Conservation (phyloP, 805 yeast species). For the Metschnikowia kofuensis region DNA sequence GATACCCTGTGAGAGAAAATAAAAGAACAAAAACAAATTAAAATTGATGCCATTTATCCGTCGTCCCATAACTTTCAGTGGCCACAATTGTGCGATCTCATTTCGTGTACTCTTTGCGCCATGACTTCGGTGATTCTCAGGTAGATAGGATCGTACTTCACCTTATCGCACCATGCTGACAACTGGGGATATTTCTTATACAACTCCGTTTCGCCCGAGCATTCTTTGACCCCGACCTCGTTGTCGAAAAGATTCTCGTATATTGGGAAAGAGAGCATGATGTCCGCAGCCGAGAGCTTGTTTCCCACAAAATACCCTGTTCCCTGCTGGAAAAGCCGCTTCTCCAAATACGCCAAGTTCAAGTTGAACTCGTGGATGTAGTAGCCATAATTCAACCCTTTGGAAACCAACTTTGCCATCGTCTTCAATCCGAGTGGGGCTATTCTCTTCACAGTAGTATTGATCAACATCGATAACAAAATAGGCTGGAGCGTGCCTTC, state of each 20-base stretch:
- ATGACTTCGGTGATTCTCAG: constrained; percentile 28
- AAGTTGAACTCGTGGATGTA: constrained; percentile 45
- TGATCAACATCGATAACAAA: constrained; percentile 35
- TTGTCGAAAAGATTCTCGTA: constrained; percentile 26
- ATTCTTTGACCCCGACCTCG: constrained; percentile 32
- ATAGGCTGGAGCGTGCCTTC: constrained; percentile 62
- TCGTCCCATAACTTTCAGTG: neutral
- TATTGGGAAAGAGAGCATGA: constrained; percentile 50
- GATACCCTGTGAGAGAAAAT: too few species aligned
- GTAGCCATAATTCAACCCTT: constrained; percentile 46
- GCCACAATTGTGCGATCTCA: neutral
- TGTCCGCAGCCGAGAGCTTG: constrained; percentile 54
- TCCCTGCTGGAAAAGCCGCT: constrained; percentile 26
- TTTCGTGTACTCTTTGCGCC: constrained; percentile 27
- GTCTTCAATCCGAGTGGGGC: constrained; percentile 50
- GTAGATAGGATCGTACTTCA: constrained; percentile 33
- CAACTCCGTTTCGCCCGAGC: constrained; percentile 34
- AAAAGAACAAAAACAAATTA: too few species aligned
- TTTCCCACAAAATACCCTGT: constrained; percentile 47
- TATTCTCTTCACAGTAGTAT: constrained; percentile 37
- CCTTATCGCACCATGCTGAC: constrained; percentile 37
- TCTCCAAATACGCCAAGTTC: constrained; percentile 42
- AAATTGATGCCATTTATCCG: too few species aligned
- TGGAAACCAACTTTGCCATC: constrained; percentile 41
- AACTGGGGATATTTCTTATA: constrained; percentile 33